Evolutionary conservation across 345 rosid species (phyloP).

Genomic region (Populus ilicifolia): DNA sequence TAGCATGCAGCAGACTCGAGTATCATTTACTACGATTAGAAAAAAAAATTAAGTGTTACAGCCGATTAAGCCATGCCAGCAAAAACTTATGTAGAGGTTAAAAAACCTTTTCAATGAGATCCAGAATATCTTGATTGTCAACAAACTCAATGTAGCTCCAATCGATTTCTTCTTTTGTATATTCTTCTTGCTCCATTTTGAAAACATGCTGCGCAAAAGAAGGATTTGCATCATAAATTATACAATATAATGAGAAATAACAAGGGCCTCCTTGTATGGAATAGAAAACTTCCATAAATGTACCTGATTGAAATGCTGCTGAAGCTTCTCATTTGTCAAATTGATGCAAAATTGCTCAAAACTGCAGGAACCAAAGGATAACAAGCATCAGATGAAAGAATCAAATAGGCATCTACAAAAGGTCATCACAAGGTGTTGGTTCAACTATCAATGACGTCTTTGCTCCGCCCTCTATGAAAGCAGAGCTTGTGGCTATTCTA

Average conservation of each 20-base stretch:
- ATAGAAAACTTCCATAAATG: conserved; percentile 15
- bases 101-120: conserved; percentile 93
- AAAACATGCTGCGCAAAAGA: conserved; percentile 78
- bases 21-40: background rate
- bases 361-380: conserved; percentile 48
- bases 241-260: conserved; percentile 14
- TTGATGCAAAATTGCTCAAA: conserved; percentile 99
- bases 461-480: background rate
- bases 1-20: background rate
- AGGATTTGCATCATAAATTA: conserved; percentile 20
- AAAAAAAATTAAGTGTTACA: background rate
- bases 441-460: background rate
- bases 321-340: conserved; percentile 98
- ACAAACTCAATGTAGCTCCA: conserved; percentile 99
- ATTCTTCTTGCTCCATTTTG: conserved; percentile 90
- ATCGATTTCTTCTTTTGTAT: conserved; percentile 82
- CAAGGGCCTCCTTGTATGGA: conserved; percentile 8
- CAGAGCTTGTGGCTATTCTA: background rate
- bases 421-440: background rate
- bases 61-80: background rate
- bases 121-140: conserved; percentile 88
- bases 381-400: conserved; percentile 16
- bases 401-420: conserved; percentile 15
- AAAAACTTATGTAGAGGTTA: conserved; percentile 14
- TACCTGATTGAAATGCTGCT: conserved; percentile 99